phyloP scores from a whole-genome alignment of 139 green algal species.

The Asterochloris sp. region DNA sequence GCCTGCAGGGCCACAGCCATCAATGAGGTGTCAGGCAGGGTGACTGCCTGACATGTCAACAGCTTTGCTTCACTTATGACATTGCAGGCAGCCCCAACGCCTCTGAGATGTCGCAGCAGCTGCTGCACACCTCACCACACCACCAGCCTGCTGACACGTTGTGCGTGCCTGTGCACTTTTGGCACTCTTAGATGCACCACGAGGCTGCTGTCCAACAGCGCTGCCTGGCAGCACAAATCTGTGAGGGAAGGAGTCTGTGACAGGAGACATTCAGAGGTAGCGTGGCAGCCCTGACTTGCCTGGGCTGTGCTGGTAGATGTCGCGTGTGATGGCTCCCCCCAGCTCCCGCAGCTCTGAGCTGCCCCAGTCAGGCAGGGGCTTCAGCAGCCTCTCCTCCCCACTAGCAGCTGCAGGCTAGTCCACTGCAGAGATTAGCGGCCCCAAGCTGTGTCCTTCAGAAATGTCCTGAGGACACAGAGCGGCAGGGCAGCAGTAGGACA shows the following conservation, averaged over 20 bases:
- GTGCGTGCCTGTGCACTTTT: too few species aligned
- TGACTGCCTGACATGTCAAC: too few species aligned
- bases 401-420: background rate
- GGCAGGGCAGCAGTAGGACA: background rate
- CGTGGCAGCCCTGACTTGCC: slow-evolving; percentile 16
- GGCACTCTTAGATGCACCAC: too few species aligned
- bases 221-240: too few species aligned
- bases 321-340: slow-evolving; percentile 47
- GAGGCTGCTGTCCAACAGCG: too few species aligned
- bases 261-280: slow-evolving; percentile 56
- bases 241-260: too few species aligned
- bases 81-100: too few species aligned
- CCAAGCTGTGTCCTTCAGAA: background rate
- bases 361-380: slow-evolving; percentile 41
- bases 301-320: slow-evolving; percentile 57
- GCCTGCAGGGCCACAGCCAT: background rate
- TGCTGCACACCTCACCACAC: background rate
- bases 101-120: too few species aligned
- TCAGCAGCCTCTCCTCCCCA: slow-evolving; percentile 33
- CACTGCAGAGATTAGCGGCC: background rate
- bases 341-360: slow-evolving; percentile 53
- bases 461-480: background rate
- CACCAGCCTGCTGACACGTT: slow-evolving; percentile 54
- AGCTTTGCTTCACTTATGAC: too few species aligned
- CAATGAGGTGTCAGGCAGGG: too few species aligned